phyloP scores from a whole-genome alignment of 176 grass and related monocot species.

The Aegilops longissima region DNA sequence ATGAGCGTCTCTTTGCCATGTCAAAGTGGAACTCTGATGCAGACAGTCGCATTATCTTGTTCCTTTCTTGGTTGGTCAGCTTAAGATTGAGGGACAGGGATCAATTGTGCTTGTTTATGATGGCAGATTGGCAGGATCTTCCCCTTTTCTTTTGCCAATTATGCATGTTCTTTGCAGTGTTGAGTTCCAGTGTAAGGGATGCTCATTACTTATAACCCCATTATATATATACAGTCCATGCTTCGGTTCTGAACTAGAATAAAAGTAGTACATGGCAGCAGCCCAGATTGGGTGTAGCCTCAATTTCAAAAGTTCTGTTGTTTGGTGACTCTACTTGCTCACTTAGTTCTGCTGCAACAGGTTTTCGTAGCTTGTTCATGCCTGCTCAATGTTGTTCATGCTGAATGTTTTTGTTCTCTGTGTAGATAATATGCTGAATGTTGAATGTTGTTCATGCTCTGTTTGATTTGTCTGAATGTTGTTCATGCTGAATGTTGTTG shows the following conservation, averaged over 20 bases:
- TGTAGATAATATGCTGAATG: too few species aligned
- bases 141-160: neutral
- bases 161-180: neutral
- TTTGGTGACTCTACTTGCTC: too few species aligned
- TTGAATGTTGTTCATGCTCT: too few species aligned
- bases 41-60: constrained; percentile 24
- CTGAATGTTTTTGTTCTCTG: too few species aligned
- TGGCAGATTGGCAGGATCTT: neutral
- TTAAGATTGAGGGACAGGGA: neutral
- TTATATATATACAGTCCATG: neutral
- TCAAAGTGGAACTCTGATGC: constrained; percentile 1
- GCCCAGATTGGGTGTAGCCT: neutral
- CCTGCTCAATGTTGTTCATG: too few species aligned
- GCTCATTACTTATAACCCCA: constrained; percentile 6
- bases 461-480: too few species aligned
- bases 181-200: neutral
- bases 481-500: too few species aligned
- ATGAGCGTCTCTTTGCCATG: neutral
- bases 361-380: too few species aligned
- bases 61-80: constrained; percentile 16
- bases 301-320: too few species aligned
- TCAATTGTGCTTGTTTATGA: neutral
- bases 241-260: constrained; percentile 7
- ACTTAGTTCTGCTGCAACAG: too few species aligned
- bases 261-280: neutral